Conservation (phyloP, 1,284 basidiomycete genomes). For the Ustilago hordei region DNA sequence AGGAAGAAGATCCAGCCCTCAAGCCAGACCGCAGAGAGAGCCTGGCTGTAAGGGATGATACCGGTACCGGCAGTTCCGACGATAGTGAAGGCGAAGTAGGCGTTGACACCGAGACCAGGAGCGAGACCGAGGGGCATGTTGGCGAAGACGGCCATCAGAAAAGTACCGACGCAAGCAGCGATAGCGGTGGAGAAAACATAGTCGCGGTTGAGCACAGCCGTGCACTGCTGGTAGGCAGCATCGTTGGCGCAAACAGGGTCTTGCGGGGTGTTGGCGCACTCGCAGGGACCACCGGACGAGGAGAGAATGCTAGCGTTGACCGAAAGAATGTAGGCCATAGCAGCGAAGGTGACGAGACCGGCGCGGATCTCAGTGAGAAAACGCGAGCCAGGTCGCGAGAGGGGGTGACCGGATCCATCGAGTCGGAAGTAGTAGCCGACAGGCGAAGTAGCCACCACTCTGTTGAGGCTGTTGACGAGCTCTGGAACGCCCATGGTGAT, state of each 20-base stretch:
- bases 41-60: slow-evolving; percentile 81
- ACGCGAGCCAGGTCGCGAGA: slow-evolving; percentile 79
- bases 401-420: slow-evolving; percentile 82
- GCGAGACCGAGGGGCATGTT: slow-evolving; percentile 82
- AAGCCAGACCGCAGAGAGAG: slow-evolving; percentile 82
- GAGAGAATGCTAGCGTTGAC: slow-evolving; percentile 76
- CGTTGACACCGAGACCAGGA: slow-evolving; percentile 76
- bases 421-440: slow-evolving; percentile 85
- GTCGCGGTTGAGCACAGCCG: slow-evolving; percentile 52
- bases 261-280: slow-evolving; percentile 73
- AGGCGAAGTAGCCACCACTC: slow-evolving; percentile 76
- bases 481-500: slow-evolving; percentile 31
- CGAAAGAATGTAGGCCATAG: slow-evolving; percentile 74
- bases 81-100: slow-evolving; percentile 89
- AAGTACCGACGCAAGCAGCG: slow-evolving; percentile 79
- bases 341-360: slow-evolving; percentile 66
- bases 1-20: slow-evolving; percentile 84
- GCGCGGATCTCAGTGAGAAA: slow-evolving; percentile 72
- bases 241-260: slow-evolving; percentile 73
- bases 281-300: slow-evolving; percentile 83
- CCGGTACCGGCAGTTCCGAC: slow-evolving; percentile 85
- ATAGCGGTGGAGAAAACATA: slow-evolving; percentile 77
- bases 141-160: slow-evolving; percentile 84
- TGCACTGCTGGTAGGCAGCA: slow-evolving; percentile 73
- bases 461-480: slow-evolving; percentile 65